Evolutionary conservation across 257 asterid genomes (phyloP), one percentile per base, ranked within the genome.

Genomic region (Rauvolfia tetraphylla): DNA sequence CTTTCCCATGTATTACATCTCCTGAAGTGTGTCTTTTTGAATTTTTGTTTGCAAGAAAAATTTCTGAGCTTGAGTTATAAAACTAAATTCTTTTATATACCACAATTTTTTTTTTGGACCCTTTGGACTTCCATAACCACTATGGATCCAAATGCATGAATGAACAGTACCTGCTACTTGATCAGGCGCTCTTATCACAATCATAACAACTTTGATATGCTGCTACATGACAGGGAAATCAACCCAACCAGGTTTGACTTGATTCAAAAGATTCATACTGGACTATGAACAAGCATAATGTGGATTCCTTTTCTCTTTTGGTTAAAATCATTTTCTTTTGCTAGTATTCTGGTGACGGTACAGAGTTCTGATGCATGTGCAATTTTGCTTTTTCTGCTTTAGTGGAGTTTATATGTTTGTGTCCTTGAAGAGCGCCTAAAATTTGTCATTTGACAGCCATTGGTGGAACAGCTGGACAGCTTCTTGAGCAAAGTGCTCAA

Each of bases 391-490:
- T 27, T 12, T 58, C 14, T 27, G 7, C 8, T 53, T 53, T 53
- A 1, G 22, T 49, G 56, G 56, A 49, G 56, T 53, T 56, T 23
- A 56, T 7, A 29, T 4, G 12, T 61, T 61, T 10, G 29, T 13
- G 2, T 58, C 34, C 62, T 20, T 71, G 70, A 36, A 66, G 11
- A 66, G 46, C 67, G 31, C 25, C 67, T 42, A 59, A 76, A 49
- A 41, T 71, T 76, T 71, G 73, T 83, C 71, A 51, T 80, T 87
- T 86, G 83, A 46, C 90, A 95, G 98, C 76, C 70, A 91, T 95
- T 83, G 97, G 95, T 79, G 98, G 96, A 75, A 75, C 82, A 72
- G 71, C 89, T 73, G 96, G 96, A 48, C 92, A 85, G 80, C 90
- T 89, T 73, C 96, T 89, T 80, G 90, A 92, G 89, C 92, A 90